phyloP scores from a whole-genome alignment of 345 rosid genomes.

The Reutealis trisperma region DNA sequence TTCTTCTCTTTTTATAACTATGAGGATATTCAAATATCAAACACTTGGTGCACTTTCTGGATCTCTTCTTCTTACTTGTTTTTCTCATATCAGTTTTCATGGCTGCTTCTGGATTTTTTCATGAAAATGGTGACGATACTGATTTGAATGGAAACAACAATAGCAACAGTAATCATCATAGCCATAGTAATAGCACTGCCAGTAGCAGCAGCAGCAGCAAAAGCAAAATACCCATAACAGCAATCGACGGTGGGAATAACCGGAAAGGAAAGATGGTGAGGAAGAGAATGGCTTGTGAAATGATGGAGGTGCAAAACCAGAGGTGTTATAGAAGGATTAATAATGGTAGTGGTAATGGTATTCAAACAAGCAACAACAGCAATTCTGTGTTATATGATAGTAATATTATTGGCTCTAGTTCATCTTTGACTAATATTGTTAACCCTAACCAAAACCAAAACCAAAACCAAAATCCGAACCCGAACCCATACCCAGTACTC shows the following conservation, averaged over 20 bases:
- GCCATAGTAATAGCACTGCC: slow-evolving; percentile 15
- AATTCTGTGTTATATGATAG: slow-evolving; percentile 7
- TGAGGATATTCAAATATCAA: slow-evolving; percentile 13
- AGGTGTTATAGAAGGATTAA: slow-evolving; percentile 25
- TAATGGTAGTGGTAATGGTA: neutral
- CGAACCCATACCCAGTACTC: slow-evolving; percentile 32
- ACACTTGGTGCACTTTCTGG: neutral
- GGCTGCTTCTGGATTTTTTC: slow-evolving; percentile 52
- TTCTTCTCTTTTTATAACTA: neutral
- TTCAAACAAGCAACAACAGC: neutral
- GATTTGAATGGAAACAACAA: neutral
- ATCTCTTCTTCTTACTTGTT: neutral
- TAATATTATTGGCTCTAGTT: neutral
- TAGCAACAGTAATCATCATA: neutral
- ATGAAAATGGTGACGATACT: slow-evolving; percentile 25
- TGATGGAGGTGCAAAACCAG: slow-evolving; percentile 44
- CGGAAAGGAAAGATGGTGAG: slow-evolving; percentile 52
- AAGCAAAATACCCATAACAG: neutral
- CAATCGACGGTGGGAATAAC: neutral
- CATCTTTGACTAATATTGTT: neutral
- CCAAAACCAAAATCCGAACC: slow-evolving; percentile 21
- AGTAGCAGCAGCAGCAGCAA: slow-evolving; percentile 2
- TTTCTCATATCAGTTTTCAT: slow-evolving; percentile 19
- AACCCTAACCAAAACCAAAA: slow-evolving; percentile 5
- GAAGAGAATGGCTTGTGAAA: slow-evolving; percentile 86